Percentiles rank a stretch among this genome's conserved stretches.
Conservation (phyloP, 129 eudicot species). For the Erigeron canadensis region DNA sequence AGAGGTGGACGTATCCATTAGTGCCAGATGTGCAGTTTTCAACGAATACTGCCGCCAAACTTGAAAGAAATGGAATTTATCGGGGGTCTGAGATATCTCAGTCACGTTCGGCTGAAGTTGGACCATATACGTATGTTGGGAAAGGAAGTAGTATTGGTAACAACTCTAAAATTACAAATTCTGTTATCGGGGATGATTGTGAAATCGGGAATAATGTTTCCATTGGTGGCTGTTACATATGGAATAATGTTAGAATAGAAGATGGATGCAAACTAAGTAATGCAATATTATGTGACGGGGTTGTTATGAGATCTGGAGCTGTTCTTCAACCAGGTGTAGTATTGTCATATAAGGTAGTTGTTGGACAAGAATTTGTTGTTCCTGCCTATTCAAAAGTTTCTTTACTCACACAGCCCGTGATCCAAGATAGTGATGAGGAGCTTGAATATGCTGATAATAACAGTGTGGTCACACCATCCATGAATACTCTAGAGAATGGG, state of each 20-base stretch:
- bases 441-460: conserved; percentile 89
- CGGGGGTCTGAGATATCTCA: conserved; percentile 62
- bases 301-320: conserved; percentile 62
- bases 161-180: conserved; percentile 63
- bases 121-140: conserved; percentile 80
- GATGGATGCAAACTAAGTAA: conserved; percentile 78
- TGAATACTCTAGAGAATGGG: conserved; percentile 43
- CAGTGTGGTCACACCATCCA: conserved; percentile 41
- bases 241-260: conserved; percentile 79
- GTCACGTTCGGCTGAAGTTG: conserved; percentile 65
- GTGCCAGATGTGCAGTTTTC: conserved; percentile 89
- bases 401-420: conserved; percentile 69
- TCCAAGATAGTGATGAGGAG: conserved; percentile 94
- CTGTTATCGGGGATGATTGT: conserved; percentile 86
- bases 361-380: conserved; percentile 68
- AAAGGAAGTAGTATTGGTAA: conserved; percentile 64
- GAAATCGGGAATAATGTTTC: conserved; percentile 71
- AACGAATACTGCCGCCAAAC: conserved; percentile 46
- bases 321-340: conserved; percentile 83
- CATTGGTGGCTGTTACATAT: conserved; percentile 85
- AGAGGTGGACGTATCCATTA: conserved; percentile 92
- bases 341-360: conserved; percentile 73
- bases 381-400: conserved; percentile 95
- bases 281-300: conserved; percentile 88
- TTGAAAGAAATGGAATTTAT: conserved; percentile 77